Conservation (phyloP, 495 filamentous ascomycete species). For the Xylaria venustula region DNA sequence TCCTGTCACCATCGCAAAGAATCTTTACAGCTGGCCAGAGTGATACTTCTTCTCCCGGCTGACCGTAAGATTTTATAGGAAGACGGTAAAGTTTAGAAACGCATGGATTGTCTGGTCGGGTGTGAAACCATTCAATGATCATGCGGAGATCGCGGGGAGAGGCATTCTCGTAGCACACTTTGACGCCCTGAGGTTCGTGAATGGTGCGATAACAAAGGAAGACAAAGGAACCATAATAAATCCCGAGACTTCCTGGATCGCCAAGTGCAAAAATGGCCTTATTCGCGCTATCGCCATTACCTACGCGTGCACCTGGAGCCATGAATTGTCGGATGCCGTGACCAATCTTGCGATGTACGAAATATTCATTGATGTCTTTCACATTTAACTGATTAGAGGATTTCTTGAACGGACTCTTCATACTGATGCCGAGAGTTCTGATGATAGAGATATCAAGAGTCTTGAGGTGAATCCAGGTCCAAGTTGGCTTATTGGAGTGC, state of each 20-base stretch:
- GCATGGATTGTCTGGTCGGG: neutral
- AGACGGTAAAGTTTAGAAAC: neutral
- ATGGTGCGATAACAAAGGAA: neutral
- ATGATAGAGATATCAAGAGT: neutral
- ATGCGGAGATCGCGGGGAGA: constrained; percentile 2
- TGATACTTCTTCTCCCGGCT: neutral
- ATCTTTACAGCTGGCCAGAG: constrained; percentile 13
- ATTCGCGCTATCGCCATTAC: neutral
- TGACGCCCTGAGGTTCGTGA: neutral
- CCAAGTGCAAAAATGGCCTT: constrained; percentile 1
- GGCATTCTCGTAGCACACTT: neutral
- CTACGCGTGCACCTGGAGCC: neutral
- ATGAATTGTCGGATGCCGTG: constrained; percentile 9
- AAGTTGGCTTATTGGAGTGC: neutral
- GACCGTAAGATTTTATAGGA: neutral
- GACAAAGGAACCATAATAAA: constrained; percentile 2
- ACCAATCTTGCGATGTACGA: constrained; percentile 4
- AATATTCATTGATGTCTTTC: constrained; percentile 1
- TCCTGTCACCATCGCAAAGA: constrained; percentile 7
- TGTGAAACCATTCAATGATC: constrained; percentile 3
- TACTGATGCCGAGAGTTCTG: neutral
- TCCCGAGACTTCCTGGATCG: neutral
- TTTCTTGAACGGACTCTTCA: neutral
- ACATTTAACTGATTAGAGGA: neutral
- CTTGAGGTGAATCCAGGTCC: neutral